These are phyloP conservation scores for Cladophialophora exuberans DNA, from an alignment of 2,329 filamentous ascomycete species.

Conservation along the genomic window DNA sequence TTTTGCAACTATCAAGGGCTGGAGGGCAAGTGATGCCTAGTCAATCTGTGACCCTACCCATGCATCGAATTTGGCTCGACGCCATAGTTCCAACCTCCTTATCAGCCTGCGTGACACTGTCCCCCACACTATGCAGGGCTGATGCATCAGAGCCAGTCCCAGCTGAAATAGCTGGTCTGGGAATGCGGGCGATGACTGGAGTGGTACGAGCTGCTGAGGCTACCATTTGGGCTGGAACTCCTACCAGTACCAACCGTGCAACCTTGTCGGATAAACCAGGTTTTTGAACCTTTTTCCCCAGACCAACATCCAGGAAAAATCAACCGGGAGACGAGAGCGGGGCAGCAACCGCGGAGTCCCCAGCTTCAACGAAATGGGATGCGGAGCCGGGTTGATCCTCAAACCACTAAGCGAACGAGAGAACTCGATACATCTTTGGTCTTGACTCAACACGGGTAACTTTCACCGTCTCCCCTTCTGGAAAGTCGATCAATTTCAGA, in stretches of 20 bases:
- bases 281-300: conserved; percentile 2
- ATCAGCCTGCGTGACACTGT: conserved; percentile 18
- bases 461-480: conserved; percentile 3
- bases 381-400: conserved; percentile 8
- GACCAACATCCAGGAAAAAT: not conserved
- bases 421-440: no score
- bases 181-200: not conserved
- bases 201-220: conserved; percentile 1
- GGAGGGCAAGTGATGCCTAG: not conserved
- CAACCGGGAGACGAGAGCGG: not conserved
- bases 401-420: no score
- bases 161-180: conserved; percentile 6
- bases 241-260: not conserved
- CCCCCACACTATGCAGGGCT: conserved; percentile 27
- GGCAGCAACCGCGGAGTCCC: conserved; percentile 17
- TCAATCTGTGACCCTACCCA: not conserved
- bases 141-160: conserved; percentile 6
- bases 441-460: not conserved
- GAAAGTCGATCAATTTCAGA: not conserved
- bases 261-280: not conserved
- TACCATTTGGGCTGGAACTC: not conserved
- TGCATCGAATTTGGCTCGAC: not conserved
- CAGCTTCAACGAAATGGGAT: conserved; percentile 3
- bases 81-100: conserved; percentile 5
- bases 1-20: not conserved